Conservation (phyloP, 148 eudicot species). For the Fagopyrum tataricum region DNA sequence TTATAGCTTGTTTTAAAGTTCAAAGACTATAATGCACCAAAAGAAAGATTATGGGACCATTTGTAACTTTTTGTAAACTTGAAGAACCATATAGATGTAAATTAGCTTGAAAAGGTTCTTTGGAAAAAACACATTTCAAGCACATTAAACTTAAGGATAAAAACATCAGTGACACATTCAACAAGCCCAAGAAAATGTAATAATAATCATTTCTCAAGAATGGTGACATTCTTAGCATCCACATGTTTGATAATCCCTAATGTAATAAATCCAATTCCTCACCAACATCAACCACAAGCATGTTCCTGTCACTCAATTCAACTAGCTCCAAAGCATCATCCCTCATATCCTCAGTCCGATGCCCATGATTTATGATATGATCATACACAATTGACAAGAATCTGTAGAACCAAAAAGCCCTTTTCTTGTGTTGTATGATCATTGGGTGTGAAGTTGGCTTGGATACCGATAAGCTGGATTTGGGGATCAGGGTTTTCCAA, state of each 20-base stretch:
- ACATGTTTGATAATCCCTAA: constrained; percentile 75
- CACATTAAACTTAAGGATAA: no score
- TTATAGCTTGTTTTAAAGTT: no score
- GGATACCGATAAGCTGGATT: constrained; percentile 55
- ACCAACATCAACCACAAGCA: constrained; percentile 37
- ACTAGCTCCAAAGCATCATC: constrained; percentile 51
- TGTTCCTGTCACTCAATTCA: constrained; percentile 26
- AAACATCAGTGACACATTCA: no score
- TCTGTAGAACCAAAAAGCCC: constrained; percentile 92
- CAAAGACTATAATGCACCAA: no score
- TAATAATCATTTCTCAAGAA: no score
- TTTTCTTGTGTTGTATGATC: constrained; percentile 85
- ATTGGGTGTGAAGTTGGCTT: constrained; percentile 85
- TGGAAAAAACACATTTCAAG: no score
- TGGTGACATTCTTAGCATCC: constrained; percentile 90
- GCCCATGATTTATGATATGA: not conserved
- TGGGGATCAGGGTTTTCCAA: constrained; percentile 31
- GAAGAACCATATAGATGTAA: no score
- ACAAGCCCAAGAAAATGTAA: no score
- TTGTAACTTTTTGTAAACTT: no score
- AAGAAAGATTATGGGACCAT: no score
- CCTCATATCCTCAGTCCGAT: constrained; percentile 53
- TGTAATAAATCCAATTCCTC: constrained; percentile 92
- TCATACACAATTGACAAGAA: constrained; percentile 18
- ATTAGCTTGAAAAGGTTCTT: no score